phyloP scores from a whole-genome alignment of 2,329 filamentous ascomycete genomes.

The Penicillium aurantiogriseum region DNA sequence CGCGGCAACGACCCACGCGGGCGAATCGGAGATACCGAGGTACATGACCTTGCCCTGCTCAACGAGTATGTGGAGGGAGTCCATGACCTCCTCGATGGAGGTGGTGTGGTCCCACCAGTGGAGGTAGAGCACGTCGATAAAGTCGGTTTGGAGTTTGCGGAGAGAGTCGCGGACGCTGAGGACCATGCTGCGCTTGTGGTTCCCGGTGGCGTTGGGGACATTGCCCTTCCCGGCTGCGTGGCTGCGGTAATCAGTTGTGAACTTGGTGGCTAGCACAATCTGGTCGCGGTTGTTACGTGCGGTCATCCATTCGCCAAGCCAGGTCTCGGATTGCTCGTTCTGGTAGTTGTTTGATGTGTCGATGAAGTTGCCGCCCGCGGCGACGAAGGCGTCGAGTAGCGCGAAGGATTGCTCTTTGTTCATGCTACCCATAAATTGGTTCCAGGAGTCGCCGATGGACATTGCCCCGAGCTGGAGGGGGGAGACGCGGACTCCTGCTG shows the following conservation, averaged over 20 bases:
- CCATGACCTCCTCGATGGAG: constrained; percentile 31
- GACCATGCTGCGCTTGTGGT: constrained; percentile 43
- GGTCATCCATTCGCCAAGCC: constrained; percentile 71
- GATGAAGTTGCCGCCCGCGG: constrained; percentile 70
- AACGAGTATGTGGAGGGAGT: constrained; percentile 39
- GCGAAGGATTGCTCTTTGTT: constrained; percentile 61
- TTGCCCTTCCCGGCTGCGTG: constrained; percentile 38
- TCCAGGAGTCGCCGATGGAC: constrained; percentile 43
- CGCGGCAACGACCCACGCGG: constrained; percentile 42
- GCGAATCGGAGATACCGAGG: constrained; percentile 42
- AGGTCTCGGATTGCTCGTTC: constrained; percentile 60
- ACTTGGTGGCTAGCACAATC: constrained; percentile 72
- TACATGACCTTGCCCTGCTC: constrained; percentile 44
- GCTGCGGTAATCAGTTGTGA: constrained; percentile 56
- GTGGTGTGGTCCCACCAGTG: constrained; percentile 53
- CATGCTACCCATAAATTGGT: constrained; percentile 62
- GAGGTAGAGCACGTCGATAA: constrained; percentile 55
- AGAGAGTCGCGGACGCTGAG: constrained; percentile 46
- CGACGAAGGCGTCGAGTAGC: constrained; percentile 66
- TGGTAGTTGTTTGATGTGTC: constrained; percentile 72
- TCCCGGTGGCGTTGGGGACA: constrained; percentile 46
- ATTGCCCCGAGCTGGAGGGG: constrained; percentile 52
- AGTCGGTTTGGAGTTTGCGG: constrained; percentile 52
- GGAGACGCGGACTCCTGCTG: constrained; percentile 64
- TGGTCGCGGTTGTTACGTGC: constrained; percentile 63